Conservation (phyloP, 345 rosid species). For the Populus davidiana region DNA sequence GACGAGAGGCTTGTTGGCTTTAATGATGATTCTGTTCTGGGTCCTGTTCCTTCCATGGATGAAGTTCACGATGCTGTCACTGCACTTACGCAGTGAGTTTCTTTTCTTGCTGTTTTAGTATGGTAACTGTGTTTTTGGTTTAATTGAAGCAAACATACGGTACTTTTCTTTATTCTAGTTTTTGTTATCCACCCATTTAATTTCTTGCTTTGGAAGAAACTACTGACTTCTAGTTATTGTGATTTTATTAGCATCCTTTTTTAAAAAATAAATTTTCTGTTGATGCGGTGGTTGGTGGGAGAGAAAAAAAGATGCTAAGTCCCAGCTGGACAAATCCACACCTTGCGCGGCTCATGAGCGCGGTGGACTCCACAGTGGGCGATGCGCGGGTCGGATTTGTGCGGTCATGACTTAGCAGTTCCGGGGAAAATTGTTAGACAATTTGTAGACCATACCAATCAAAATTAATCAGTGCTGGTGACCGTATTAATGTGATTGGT, state of each 20-base stretch:
- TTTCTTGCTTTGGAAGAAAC: not conserved
- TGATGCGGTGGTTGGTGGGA: not conserved
- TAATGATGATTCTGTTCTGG: constrained; percentile 43
- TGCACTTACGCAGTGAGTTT: constrained; percentile 61
- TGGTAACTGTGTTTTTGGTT: not conserved
- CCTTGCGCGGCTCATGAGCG: not conserved
- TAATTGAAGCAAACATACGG: not conserved
- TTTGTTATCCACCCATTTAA: not conserved
- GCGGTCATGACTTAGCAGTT: not conserved
- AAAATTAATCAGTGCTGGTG: too few relatives aligned
- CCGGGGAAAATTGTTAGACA: not conserved
- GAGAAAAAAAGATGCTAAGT: not conserved
- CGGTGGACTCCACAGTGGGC: not conserved
- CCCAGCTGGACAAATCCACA: not conserved
- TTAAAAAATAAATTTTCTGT: not conserved
- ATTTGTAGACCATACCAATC: not conserved
- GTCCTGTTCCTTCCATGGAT: constrained; percentile 62
- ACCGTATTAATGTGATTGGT: not conserved
- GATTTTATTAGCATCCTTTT: too few relatives aligned
- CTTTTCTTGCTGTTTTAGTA: not conserved
- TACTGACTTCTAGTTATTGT: not conserved
- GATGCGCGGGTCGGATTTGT: not conserved
- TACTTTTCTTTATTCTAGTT: not conserved
- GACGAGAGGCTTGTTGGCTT: constrained; percentile 17
- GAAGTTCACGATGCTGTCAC: constrained; percentile 78